phyloP scores from a whole-genome alignment of 2,329 filamentous ascomycete genomes.

The Neonectria magnoliae region DNA sequence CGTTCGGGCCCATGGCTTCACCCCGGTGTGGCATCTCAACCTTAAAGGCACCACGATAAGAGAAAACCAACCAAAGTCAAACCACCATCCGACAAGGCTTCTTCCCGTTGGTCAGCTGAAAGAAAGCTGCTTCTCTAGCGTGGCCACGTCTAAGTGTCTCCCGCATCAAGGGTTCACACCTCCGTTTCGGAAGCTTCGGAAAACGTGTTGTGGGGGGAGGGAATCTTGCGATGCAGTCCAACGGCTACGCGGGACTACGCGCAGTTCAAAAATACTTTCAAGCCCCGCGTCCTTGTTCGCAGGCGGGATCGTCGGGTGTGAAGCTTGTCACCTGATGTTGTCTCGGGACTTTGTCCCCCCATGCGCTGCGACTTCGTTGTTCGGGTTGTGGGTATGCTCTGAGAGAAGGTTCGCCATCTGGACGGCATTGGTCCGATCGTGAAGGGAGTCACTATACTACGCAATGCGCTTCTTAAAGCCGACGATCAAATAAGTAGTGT shows the following conservation, averaged over 20 bases:
- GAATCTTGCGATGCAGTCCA: not conserved
- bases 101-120: not conserved
- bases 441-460: not conserved
- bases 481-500: not conserved
- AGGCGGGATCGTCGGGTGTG: slow-evolving; percentile 9
- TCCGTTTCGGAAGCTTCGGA: slow-evolving; percentile 23
- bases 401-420: not conserved
- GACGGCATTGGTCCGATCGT: not conserved
- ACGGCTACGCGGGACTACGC: not conserved
- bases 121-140: not conserved
- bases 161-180: slow-evolving; percentile 16
- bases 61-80: not conserved
- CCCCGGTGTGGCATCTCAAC: slow-evolving; percentile 4
- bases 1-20: slow-evolving; percentile 3
- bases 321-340: not conserved
- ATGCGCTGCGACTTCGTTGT: not conserved
- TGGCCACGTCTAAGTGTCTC: not conserved
- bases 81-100: not conserved
- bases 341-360: not conserved
- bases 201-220: not conserved
- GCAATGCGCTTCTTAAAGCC: slow-evolving; percentile 1
- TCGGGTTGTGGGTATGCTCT: not conserved
- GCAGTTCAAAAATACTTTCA: not conserved
- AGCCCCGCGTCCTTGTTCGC: not conserved
- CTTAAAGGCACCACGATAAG: slow-evolving; percentile 8